phyloP scores from a whole-genome alignment of 202 grass and related monocot genomes.

The Bolboschoenoplectus hybrid region DNA sequence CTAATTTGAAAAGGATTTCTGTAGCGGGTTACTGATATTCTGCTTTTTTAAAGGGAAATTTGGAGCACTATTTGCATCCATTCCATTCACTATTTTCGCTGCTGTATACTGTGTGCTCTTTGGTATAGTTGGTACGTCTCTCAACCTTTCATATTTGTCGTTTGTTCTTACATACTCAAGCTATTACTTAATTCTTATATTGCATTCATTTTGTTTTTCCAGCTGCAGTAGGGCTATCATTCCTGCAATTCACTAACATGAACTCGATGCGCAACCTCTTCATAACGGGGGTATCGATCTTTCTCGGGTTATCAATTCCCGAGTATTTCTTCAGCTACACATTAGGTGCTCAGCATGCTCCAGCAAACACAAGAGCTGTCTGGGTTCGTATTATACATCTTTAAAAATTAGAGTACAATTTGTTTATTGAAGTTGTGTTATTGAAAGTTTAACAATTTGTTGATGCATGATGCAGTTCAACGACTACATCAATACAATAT shows the following conservation, averaged over 20 bases:
- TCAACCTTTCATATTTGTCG: slow-evolving; percentile 13
- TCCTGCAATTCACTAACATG: slow-evolving; percentile 99
- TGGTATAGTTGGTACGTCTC: slow-evolving; percentile 78
- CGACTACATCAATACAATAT: slow-evolving; percentile 98
- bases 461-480: slow-evolving; percentile 73
- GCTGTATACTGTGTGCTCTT: slow-evolving; percentile 91
- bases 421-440: background rate
- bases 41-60: slow-evolving; percentile 73
- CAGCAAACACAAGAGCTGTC: slow-evolving; percentile 77
- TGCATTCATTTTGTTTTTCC: slow-evolving; percentile 16
- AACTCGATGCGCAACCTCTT: slow-evolving; percentile 99
- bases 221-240: slow-evolving; percentile 92
- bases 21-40: background rate
- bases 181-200: slow-evolving; percentile 3
- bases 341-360: slow-evolving; percentile 71
- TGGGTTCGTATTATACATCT: slow-evolving; percentile 66
- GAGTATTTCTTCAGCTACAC: slow-evolving; percentile 98
- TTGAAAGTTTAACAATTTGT: slow-evolving; percentile 20
- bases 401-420: background rate
- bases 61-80: slow-evolving; percentile 88
- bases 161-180: background rate
- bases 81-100: slow-evolving; percentile 93
- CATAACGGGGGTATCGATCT: slow-evolving; percentile 91
- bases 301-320: slow-evolving; percentile 88
- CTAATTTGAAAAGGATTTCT: background rate